Evolutionary conservation across 2,329 filamentous ascomycete genomes (phyloP), one percentile per base, ranked within the genome.

Genomic region (Teratosphaeria gauchensis): DNA sequence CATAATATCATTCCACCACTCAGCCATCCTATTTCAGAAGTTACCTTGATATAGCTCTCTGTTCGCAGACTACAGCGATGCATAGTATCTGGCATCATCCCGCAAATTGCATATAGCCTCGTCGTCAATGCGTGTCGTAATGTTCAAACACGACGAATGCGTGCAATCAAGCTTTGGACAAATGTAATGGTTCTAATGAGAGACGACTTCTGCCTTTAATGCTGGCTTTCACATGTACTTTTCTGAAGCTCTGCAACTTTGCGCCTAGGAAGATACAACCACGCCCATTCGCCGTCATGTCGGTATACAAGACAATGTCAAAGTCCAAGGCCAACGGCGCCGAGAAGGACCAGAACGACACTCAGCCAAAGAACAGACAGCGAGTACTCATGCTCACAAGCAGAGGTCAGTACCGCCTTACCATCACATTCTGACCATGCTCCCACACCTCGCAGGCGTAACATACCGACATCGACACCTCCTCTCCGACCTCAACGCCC

Each of bases 371-470:
- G 63, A 79, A 78, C 66, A 72, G 74, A 61, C 78, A 80, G 66
- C 76, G 91, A 68, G 89, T 97, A 56, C 80, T 99, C 64, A 92
- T 97, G 69, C 81, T 99, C 67, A 94, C 90, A 30, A 96, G 92
- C 28, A 82, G 94, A 78, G 94, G 94, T 63, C 90, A 8, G 19
- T 21, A 16, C 19, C 19, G 16, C n/a, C 42, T 9, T 4, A 48
- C 42, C 42, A 38, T 38, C 28, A 19, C 30, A 42, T 21, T 31
- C 21, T 19, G 12, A 19, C 21, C 21, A 42, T n/a, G 24, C 46
- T 2, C 21, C 4, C 14, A 52, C 42, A 33, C 55, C 28, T 33
- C 28, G 38, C 35, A 53, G 32, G 19, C 33, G 24, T 57, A 38
- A 54, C 53, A 2, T 32, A 28, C 67, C 95, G 92, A 74, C 94